phyloP scores from a whole-genome alignment of 371 early-diverging fungal species.

The Syncephalastrum monosporum region DNA sequence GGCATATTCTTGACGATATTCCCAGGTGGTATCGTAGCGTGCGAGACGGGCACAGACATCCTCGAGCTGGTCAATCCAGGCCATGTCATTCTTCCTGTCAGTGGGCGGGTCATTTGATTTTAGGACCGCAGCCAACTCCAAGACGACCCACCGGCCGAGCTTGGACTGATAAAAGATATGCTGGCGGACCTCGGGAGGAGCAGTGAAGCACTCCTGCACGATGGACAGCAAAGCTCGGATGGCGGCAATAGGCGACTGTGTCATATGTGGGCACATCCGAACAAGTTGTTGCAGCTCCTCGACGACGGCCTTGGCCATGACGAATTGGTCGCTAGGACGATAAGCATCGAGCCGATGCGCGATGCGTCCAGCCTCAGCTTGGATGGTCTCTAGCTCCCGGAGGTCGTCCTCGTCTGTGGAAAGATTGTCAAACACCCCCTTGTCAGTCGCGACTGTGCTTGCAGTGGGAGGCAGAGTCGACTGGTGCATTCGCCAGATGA shows the following conservation, averaged over 20 bases:
- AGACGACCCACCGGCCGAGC: constrained; percentile 32
- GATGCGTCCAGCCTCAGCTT: constrained; percentile 17
- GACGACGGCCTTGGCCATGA: constrained; percentile 23
- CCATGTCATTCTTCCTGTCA: neutral
- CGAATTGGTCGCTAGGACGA: constrained; percentile 38
- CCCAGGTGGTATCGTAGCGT: constrained; percentile 40
- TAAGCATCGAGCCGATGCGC: constrained; percentile 27
- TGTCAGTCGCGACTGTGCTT: no score
- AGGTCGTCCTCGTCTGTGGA: neutral
- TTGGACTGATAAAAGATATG: constrained; percentile 39
- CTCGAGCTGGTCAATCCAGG: constrained; percentile 27
- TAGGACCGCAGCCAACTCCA: constrained; percentile 33
- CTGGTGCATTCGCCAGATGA: no score
- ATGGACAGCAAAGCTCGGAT: constrained; percentile 26
- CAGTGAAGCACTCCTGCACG: constrained; percentile 26
- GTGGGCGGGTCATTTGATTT: constrained; percentile 24
- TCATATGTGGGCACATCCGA: constrained; percentile 16
- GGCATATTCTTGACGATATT: constrained; percentile 39
- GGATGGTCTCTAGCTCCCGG: constrained; percentile 15
- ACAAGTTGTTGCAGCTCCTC: constrained; percentile 22
- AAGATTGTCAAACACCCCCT: no score
- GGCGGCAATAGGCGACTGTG: constrained; percentile 16
- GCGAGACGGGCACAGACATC: constrained; percentile 24
- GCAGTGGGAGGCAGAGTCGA: no score
- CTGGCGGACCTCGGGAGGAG: constrained; percentile 38